A percentile compares a stretch with the other conserved stretches of the same genome.
These are phyloP conservation scores for Sporothrix phasma DNA, from an alignment of 2,329 filamentous ascomycete species.

Conservation along the genomic window DNA sequence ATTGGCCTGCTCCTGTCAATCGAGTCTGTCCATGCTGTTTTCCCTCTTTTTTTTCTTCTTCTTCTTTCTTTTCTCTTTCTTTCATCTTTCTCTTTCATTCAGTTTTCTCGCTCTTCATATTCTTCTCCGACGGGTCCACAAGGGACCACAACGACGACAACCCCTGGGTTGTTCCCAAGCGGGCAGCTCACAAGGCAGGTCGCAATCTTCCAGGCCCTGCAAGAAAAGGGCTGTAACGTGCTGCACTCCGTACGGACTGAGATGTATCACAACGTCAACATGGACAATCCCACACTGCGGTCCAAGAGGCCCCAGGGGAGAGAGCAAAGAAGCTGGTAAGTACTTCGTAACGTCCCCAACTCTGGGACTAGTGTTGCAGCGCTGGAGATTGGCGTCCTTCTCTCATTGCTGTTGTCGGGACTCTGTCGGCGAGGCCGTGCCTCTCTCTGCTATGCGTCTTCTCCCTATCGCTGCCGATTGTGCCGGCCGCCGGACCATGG, in stretches of 20 bases:
- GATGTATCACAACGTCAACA: neutral
- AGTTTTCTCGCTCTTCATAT: too few relatives aligned
- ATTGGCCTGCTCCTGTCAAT: neutral
- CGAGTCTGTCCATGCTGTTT: neutral
- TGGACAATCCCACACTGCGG: neutral
- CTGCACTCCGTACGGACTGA: neutral
- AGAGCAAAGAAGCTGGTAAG: neutral
- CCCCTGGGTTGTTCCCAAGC: neutral
- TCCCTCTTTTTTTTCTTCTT: too few relatives aligned
- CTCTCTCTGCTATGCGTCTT: neutral
- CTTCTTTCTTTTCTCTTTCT: too few relatives aligned
- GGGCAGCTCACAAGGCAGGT: too few relatives aligned
- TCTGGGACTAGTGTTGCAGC: constrained; percentile 6
- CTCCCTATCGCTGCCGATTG: neutral
- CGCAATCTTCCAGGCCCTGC: constrained; percentile 4
- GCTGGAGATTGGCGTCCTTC: constrained; percentile 4
- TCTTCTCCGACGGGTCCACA: neutral
- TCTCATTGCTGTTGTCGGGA: neutral
- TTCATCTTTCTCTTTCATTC: too few relatives aligned
- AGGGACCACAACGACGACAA: too few relatives aligned
- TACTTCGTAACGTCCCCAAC: constrained; percentile 5
- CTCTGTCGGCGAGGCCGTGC: neutral
- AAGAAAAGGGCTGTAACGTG: neutral
- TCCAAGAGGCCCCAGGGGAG: too few relatives aligned
- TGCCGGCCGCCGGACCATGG: neutral